These are phyloP conservation scores for Physcomitrellopsis africana DNA, from an alignment of 225 moss, liverwort and hornwort species.

Conservation along the genomic window DNA sequence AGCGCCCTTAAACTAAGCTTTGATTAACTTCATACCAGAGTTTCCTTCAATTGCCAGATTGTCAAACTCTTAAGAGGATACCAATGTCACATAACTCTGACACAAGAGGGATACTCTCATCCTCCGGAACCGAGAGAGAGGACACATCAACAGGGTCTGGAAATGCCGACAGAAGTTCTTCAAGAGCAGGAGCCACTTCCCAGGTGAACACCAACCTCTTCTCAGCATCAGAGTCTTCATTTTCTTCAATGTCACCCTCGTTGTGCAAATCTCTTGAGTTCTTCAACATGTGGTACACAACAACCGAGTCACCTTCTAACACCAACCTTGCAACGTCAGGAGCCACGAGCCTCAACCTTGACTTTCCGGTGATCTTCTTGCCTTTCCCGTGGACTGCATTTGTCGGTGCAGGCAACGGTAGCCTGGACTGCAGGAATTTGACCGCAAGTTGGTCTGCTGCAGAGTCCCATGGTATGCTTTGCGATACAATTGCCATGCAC, in stretches of 20 bases:
- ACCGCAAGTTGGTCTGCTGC: constrained; percentile 92
- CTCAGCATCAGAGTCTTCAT: constrained; percentile 29
- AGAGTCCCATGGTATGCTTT: constrained; percentile 96
- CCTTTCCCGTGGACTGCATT: neutral
- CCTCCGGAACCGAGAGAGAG: constrained; percentile 46
- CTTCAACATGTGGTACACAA: constrained; percentile 84
- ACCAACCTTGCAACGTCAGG: constrained; percentile 82
- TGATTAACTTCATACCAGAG: too few species aligned
- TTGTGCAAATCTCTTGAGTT: constrained; percentile 81
- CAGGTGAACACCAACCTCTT: constrained; percentile 64
- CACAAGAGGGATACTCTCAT: constrained; percentile 48
- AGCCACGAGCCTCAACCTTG: constrained; percentile 76
- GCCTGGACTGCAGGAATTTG: constrained; percentile 77
- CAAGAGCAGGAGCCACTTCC: constrained; percentile 81
- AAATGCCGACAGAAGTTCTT: constrained; percentile 77
- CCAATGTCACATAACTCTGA: constrained; percentile 45
- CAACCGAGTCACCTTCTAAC: constrained; percentile 85
- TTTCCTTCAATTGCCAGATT: neutral
- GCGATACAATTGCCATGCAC: constrained; percentile 81
- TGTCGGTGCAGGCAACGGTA: constrained; percentile 65
- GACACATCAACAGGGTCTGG: constrained; percentile 73
- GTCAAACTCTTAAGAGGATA: constrained; percentile 44
- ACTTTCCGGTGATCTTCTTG: constrained; percentile 37
- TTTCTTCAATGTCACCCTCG: constrained; percentile 52
- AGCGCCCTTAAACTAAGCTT: too few species aligned